These are phyloP conservation scores for Heterobasidion occidentale DNA, from an alignment of 1,284 basidiomycete genomes.

Conservation along the genomic window DNA sequence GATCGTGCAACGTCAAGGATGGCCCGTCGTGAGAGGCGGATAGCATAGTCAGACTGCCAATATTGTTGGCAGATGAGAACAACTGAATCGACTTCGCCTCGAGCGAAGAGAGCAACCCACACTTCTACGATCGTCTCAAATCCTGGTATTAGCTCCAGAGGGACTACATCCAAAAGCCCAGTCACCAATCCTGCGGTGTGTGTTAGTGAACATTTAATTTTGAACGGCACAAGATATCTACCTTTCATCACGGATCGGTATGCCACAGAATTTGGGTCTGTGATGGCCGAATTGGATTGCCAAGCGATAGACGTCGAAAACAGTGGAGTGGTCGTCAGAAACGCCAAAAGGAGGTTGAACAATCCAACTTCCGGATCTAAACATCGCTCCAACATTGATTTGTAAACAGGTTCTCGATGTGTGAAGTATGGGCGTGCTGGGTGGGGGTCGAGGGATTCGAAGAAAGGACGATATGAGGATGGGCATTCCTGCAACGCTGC, in stretches of 20 bases:
- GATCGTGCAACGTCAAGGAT: slow-evolving; percentile 74
- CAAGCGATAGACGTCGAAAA: slow-evolving; percentile 69
- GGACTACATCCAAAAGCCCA: slow-evolving; percentile 63
- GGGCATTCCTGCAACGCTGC: slow-evolving; percentile 41
- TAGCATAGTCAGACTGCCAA: slow-evolving; percentile 65
- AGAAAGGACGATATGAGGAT: slow-evolving; percentile 43
- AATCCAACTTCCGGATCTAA: slow-evolving; percentile 49
- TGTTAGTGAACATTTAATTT: slow-evolving; percentile 5
- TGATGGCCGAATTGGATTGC: slow-evolving; percentile 58
- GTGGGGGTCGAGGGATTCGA: slow-evolving; percentile 43
- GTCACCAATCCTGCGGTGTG: slow-evolving; percentile 52
- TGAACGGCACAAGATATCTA: slow-evolving; percentile 18
- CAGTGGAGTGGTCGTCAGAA: slow-evolving; percentile 61
- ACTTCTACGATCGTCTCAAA: slow-evolving; percentile 68
- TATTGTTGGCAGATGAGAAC: slow-evolving; percentile 69
- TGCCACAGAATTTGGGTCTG: slow-evolving; percentile 75
- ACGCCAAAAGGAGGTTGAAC: slow-evolving; percentile 43
- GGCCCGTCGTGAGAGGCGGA: slow-evolving; percentile 56
- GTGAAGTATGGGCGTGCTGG: slow-evolving; percentile 38
- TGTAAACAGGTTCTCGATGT: slow-evolving; percentile 43
- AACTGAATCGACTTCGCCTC: slow-evolving; percentile 65
- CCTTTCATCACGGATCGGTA: slow-evolving; percentile 83
- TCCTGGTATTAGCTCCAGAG: slow-evolving; percentile 66
- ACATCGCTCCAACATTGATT: slow-evolving; percentile 46
- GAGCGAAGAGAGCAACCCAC: slow-evolving; percentile 76